Evolutionary conservation across 495 filamentous ascomycete species (phyloP), one percentile per base, ranked within the genome.

Genomic region (Cladorrhinum samala): DNA sequence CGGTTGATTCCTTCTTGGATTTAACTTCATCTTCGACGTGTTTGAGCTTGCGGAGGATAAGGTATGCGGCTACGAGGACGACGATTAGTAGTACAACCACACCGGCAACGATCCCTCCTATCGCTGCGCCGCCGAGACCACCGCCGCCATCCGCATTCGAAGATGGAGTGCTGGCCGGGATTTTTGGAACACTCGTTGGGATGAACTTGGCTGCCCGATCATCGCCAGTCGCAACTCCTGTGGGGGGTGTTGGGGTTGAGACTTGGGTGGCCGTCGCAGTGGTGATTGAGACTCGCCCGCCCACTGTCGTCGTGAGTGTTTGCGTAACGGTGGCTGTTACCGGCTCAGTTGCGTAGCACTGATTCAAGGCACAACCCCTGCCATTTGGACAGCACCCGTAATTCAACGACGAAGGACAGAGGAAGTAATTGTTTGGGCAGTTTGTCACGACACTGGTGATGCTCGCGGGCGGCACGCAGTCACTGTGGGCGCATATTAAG

Each of bases 71-170:
- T 11, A 51, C 50, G 17, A 76, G 13, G 13, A 76, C 64, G 33
- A 67, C 53, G 8, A 72, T n/a, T 0, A 76, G 50, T 0, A 76
- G 36, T 7, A 58, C 62, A n/a, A 74, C 58, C 4, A 63, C 71
- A 9, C 71, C 74, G 36, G 63, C 67, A n/a, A 75, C 61, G 48
- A 77, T 76, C 6, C 74, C 74, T 1, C 70, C 74, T 0, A 77
- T 50, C 9, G 69, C 64, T 0, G 57, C 57, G 1, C 46, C 44
- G 11, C 64, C 68, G 30, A 77, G 68, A 4, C 64, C 64, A 6
- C 50, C 49, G n/a, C 47, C 37, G 9, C 58, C 57, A 18, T 25
- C 17, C 2, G 57, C 55, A 17, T 37, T 49, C 27, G 27, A 33
- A 42, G 43, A 25, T 16, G 47, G 37, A 0, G 50, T 18, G 18